Evolutionary conservation across 2,329 filamentous ascomycete genomes (phyloP).

Genomic region (Colletotrichum sp.): DNA sequence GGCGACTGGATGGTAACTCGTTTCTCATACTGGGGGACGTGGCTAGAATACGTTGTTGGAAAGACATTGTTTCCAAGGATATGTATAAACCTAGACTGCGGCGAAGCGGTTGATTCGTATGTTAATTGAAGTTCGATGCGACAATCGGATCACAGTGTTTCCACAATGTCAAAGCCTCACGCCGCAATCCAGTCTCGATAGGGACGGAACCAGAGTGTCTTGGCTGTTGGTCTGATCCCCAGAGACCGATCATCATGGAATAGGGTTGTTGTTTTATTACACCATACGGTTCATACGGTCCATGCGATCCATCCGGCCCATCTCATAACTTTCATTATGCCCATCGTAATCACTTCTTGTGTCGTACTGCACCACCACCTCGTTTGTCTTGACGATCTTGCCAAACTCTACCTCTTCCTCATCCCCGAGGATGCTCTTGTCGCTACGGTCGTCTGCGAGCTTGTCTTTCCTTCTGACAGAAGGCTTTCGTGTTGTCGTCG

Average conservation of each 20-base stretch:
- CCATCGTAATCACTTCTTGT: neutral
- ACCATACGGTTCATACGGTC: conserved; percentile 9
- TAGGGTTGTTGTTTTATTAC: neutral
- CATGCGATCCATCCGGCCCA: conserved; percentile 12
- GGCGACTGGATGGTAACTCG: neutral
- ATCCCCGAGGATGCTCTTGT: conserved; percentile 11
- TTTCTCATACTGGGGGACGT: neutral
- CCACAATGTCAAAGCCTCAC: neutral
- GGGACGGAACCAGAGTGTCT: neutral
- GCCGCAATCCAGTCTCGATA: neutral
- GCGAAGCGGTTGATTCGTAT: neutral
- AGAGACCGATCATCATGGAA: neutral
- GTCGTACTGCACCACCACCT: conserved; percentile 23
- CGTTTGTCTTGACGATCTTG: conserved; percentile 25
- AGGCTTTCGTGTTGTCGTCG: neutral
- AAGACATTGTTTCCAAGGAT: neutral
- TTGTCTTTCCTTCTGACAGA: conserved; percentile 6
- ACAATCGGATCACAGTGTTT: neutral
- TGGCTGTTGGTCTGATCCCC: neutral
- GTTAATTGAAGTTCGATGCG: neutral
- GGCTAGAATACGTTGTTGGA: neutral
- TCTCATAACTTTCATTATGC: neutral
- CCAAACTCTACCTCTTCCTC: conserved; percentile 11
- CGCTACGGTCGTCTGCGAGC: conserved; percentile 18
- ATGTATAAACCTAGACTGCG: neutral